Evolutionary conservation across 1,284 basidiomycete genomes (phyloP), one percentile per base, ranked within the genome.

Genomic region (Tilletia setariae): DNA sequence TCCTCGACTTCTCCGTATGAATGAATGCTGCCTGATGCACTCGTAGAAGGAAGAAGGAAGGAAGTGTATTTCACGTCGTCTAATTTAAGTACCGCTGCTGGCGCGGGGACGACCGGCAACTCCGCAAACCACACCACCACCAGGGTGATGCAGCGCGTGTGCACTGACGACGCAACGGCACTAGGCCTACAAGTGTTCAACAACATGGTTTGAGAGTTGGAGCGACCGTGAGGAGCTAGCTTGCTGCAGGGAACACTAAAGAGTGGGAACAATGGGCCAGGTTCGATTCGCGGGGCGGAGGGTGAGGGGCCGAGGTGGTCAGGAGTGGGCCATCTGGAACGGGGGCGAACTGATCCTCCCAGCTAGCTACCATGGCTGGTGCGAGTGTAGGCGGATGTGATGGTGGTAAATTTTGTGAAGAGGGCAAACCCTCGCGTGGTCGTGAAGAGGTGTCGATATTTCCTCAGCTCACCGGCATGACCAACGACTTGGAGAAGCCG

Each of bases 41-140:
- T 13, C 13, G 15, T 15, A n/a, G 44, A 49, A 19, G n/a, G 19
- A 49, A 23, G 47, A 49, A 49, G 47, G 51, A 53, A 53, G 51
- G 4, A 53, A 53, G 51, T 49, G 47, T 49, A 49, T 49, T 49
- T 49, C 47, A 49, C 47, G 47, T 49, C 47, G 47, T 23, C 25
- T 49, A 49, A 49, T n/a, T n/a, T 49, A n/a, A n/a, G n/a, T n/a
- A n/a, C 47, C 47, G 25, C 47, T 49, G 47, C 19, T 7, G 25
- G 47, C 47, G 47, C 25, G 47, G 47, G 47, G 25, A 49, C 47
- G 47, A 49, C 47, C 47, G 47, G 47, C 47, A 49, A 23, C 47
- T 49, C 8, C n/a, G n/a, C n/a, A 4, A 49, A 16, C 47, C 25
- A 16, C 47, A 49, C 47, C 19, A 44, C 43, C 43, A 19, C 19